These are phyloP conservation scores for Melocanna baccifera DNA, from an alignment of 176 grass and related monocot species.

Conservation along the genomic window DNA sequence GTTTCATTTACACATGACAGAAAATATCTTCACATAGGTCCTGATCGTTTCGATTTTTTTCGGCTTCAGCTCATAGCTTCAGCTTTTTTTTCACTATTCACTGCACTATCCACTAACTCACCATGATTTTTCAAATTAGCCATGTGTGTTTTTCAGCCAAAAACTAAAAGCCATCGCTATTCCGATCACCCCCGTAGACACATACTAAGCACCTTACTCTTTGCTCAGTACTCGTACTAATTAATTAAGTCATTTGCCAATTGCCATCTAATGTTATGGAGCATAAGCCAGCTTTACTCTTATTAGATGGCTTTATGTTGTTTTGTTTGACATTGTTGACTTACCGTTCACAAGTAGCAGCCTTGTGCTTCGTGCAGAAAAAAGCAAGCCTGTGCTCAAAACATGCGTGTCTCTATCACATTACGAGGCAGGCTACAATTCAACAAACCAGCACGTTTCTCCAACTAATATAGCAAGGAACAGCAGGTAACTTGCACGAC, in stretches of 20 bases:
- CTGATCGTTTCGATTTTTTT: too few relatives aligned
- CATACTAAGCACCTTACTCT: neutral
- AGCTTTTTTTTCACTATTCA: too few relatives aligned
- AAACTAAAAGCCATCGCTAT: too few relatives aligned
- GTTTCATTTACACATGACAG: neutral
- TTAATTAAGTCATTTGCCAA: too few relatives aligned
- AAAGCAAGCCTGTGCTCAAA: neutral
- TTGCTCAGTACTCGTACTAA: neutral
- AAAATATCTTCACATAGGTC: neutral
- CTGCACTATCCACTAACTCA: too few relatives aligned
- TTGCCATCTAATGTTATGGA: neutral
- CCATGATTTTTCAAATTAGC: too few relatives aligned
- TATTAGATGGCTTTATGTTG: neutral
- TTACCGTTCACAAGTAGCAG: neutral
- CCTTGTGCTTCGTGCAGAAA: neutral
- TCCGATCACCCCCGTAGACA: too few relatives aligned
- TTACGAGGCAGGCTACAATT: neutral
- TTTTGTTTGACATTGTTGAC: neutral
- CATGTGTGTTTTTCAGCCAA: too few relatives aligned
- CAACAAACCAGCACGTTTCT: conserved; percentile 22
- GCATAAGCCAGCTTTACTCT: neutral
- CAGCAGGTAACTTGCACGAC: conserved; percentile 17
- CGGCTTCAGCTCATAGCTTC: too few relatives aligned
- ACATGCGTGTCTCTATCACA: neutral
- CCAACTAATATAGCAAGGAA: neutral